Conservation (phyloP, 2,329 filamentous ascomycete species). For the Microsporum audouinii region DNA sequence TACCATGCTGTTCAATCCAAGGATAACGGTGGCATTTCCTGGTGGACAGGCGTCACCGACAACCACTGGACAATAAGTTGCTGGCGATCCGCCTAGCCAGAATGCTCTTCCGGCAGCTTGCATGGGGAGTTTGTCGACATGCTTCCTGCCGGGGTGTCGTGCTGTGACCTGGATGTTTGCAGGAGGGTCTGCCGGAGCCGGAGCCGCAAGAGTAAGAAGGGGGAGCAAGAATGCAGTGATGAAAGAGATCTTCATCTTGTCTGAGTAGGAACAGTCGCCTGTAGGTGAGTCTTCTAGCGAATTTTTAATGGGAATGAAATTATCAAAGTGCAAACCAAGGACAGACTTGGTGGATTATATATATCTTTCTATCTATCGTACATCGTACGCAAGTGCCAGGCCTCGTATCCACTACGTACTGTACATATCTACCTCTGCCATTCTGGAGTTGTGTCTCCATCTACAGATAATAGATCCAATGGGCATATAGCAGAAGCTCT, state of each 20-base stretch:
- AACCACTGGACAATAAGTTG: constrained; percentile 40
- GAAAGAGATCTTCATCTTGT: constrained; percentile 7
- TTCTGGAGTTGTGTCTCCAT: not conserved
- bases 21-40: constrained; percentile 39
- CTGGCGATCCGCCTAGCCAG: constrained; percentile 38
- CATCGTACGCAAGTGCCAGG: not conserved
- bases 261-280: not conserved
- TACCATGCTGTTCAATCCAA: constrained; percentile 29
- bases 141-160: constrained; percentile 16
- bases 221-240: constrained; percentile 9
- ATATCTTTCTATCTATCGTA: not conserved
- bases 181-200: not conserved
- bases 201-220: constrained; percentile 10
- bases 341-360: not conserved
- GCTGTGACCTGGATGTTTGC: constrained; percentile 18
- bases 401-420: not conserved
- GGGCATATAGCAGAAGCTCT: not conserved
- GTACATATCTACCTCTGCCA: not conserved
- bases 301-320: not conserved
- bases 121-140: constrained; percentile 38
- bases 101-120: constrained; percentile 41
- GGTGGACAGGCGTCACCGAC: constrained; percentile 35
- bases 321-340: not conserved
- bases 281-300: not conserved
- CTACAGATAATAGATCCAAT: not conserved